Conservation (phyloP, 2,329 filamentous ascomycete genomes). For the Cercospora sp. region DNA sequence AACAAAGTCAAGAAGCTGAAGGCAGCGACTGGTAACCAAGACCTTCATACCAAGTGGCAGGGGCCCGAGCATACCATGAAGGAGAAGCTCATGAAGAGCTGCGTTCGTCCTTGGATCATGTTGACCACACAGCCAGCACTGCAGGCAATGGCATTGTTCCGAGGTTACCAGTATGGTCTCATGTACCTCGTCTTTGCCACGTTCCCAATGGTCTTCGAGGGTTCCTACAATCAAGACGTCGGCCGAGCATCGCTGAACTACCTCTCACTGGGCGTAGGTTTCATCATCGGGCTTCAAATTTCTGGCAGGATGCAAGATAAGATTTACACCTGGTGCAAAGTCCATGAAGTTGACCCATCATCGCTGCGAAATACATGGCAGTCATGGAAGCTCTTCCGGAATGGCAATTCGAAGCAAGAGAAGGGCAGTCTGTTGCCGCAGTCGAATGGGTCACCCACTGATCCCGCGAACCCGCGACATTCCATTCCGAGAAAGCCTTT, state of each 20-base stretch:
- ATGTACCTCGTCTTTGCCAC: conserved; percentile 35
- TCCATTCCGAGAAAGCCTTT: conserved; percentile 22
- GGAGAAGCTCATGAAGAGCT: conserved; percentile 29
- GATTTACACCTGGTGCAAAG: conserved; percentile 29
- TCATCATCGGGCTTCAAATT: conserved; percentile 49
- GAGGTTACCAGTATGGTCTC: conserved; percentile 31
- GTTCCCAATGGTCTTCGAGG: conserved; percentile 29
- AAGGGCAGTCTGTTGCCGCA: conserved; percentile 18
- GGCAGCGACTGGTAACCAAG: conserved; percentile 38
- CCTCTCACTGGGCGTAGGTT: conserved; percentile 47
- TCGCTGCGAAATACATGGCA: conserved; percentile 21
- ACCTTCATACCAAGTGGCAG: conserved; percentile 31
- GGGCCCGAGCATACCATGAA: conserved; percentile 30
- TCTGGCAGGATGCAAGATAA: conserved; percentile 28
- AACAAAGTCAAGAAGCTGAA: conserved; percentile 56
- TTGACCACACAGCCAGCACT: conserved; percentile 32
- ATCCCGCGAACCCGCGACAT: background rate
- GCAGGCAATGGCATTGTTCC: conserved; percentile 31
- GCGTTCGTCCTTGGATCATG: conserved; percentile 33
- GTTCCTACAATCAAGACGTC: conserved; percentile 29
- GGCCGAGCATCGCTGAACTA: conserved; percentile 32
- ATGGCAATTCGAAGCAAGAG: conserved; percentile 9
- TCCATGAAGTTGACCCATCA: conserved; percentile 26
- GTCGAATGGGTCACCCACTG: background rate
- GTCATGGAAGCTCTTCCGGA: conserved; percentile 19